These are phyloP conservation scores for Solanum arcanum DNA, from an alignment of 257 asterid species.

Conservation along the genomic window DNA sequence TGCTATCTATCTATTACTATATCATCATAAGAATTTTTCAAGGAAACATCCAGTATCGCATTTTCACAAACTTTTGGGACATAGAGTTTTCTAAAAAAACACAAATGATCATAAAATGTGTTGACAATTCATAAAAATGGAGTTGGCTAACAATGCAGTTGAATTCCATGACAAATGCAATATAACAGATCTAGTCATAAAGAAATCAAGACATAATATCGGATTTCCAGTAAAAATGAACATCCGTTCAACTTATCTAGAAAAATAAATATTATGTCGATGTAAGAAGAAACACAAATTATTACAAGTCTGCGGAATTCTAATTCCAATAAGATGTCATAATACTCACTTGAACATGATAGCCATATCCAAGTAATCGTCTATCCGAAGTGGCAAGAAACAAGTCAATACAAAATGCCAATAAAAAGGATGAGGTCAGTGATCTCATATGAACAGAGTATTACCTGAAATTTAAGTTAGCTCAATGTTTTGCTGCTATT, in stretches of 20 bases:
- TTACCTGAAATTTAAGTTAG: slow-evolving; percentile 60
- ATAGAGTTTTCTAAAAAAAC: not conserved
- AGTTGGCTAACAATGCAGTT: not conserved
- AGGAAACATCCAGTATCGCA: too few relatives aligned
- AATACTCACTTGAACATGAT: slow-evolving; percentile 29
- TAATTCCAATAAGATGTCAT: not conserved
- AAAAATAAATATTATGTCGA: not conserved
- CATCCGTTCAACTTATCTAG: not conserved
- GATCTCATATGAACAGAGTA: not conserved
- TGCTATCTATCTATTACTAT: too few relatives aligned
- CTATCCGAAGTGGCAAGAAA: slow-evolving; percentile 34
- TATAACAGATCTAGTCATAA: not conserved
- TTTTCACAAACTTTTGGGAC: too few relatives aligned
- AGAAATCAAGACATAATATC: not conserved
- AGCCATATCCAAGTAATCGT: slow-evolving; percentile 69
- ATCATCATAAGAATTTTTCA: too few relatives aligned
- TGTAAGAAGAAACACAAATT: not conserved
- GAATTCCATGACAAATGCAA: not conserved
- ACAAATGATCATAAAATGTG: not conserved
- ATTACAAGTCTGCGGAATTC: not conserved
- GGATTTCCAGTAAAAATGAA: not conserved
- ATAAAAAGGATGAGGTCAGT: not conserved
- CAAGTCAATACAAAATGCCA: not conserved
- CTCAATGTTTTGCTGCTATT: slow-evolving; percentile 54
- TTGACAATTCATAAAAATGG: not conserved